Conservation (phyloP, 139 green algal genomes). For the Closterium sp. region DNA sequence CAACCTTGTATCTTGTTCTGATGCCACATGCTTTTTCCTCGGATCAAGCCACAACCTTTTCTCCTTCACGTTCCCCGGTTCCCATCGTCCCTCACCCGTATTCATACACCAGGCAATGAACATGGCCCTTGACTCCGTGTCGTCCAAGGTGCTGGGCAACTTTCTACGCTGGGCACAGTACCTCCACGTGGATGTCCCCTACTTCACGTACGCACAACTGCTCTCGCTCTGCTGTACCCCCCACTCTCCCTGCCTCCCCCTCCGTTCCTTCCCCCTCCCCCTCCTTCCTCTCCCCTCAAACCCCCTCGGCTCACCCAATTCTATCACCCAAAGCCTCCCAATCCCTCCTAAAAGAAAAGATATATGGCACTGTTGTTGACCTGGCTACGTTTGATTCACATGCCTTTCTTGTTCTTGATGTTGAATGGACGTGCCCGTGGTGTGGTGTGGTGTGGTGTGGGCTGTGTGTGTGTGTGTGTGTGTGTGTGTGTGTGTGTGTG, state of each 20-base stretch:
- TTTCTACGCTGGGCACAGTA: conserved; percentile 10
- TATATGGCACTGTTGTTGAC: too few relatives aligned
- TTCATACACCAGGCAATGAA: not conserved
- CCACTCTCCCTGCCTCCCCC: too few relatives aligned
- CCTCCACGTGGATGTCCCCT: not conserved
- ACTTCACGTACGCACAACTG: conserved; percentile 3
- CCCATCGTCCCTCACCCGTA: too few relatives aligned
- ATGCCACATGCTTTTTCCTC: not conserved
- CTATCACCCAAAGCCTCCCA: too few relatives aligned
- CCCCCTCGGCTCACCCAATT: too few relatives aligned
- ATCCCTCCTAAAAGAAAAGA: too few relatives aligned
- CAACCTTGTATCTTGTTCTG: not conserved
- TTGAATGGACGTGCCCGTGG: not conserved
- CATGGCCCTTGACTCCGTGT: not conserved
- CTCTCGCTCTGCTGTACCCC: not conserved
- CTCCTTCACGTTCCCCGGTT: not conserved
- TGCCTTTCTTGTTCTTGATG: not conserved
- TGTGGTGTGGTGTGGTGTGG: not conserved
- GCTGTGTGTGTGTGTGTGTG: too few relatives aligned
- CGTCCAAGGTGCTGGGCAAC: conserved; percentile 11
- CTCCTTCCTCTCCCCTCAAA: not conserved
- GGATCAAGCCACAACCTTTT: not conserved
- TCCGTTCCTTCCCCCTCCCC: not conserved
- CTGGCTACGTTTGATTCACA: not conserved
- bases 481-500: too few relatives aligned